Evolutionary conservation across 495 filamentous ascomycete genomes (phyloP), one percentile per base, ranked within the genome.

Genomic region (Penicillium crystallinum): DNA sequence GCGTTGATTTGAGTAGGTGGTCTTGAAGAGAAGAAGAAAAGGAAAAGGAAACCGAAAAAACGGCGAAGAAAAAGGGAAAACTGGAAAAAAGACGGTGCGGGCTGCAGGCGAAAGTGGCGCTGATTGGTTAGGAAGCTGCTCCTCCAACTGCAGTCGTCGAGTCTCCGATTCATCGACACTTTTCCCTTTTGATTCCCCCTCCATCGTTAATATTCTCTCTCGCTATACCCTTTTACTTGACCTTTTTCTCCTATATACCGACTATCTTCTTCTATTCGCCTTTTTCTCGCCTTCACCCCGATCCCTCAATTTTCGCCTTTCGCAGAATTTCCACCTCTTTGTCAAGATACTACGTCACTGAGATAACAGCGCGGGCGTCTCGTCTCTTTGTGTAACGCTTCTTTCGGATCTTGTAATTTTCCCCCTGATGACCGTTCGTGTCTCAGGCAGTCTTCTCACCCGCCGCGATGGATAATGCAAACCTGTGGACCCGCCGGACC

Each of bases 1-100:
- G 76, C 84, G 84, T 89, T 88, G 88, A 89, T 91, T 93, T 91
- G 88, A 90, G 83, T 85, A 82, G 85, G 84, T 87, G 89, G 89
- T 93, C 89, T 86, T 82, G 74, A 72, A 53, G 57, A 56, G 62
- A 70, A 72, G 69, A 77, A 55, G 69, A 76, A 69, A 68, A 70
- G 67, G 59, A 70, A 59, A 56, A 67, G 47, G 49, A 34, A 19
- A 57, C 53, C 47, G 30, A 22, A 54, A 57, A 57, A 58, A 62
- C 58, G 40, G 36, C 37, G 46, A 42, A 52, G 47, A 56, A 62
- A 37, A 48, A 19, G 22, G 33, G 21, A 30, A 44, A 49, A 43
- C 25, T 38, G 66, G 65, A 65, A 65, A 66, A 73, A 69, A 60
- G 57, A 67, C 54, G 65, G 63, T 62, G 65, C 66, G 65, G 53